A percentile compares a stretch with the other conserved stretches of the same genome.
Conservation (phyloP, 257 asterid species). For the Solanum ahanhuiri region DNA sequence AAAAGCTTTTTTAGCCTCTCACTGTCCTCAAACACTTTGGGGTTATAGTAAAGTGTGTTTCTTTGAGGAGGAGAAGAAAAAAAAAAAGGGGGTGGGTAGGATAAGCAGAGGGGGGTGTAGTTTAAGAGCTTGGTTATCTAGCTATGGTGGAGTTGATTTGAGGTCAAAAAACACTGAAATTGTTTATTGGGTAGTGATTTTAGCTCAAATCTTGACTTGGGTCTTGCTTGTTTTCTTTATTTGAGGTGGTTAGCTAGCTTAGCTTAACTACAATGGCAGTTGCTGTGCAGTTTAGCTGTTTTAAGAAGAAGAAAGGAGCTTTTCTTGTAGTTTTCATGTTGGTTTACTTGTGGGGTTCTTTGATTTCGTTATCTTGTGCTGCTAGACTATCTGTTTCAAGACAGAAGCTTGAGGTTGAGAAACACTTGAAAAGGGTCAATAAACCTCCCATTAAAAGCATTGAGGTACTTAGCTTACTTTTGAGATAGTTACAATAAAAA, state of each 20-base stretch:
- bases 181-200: neutral
- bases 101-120: slow-evolving; percentile 18
- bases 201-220: slow-evolving; percentile 1
- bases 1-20: neutral
- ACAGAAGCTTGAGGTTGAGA: slow-evolving; percentile 52
- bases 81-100: slow-evolving; percentile 16
- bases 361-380: slow-evolving; percentile 41
- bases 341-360: slow-evolving; percentile 19
- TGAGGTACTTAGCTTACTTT: slow-evolving; percentile 27
- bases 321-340: slow-evolving; percentile 11
- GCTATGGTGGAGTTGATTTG: neutral
- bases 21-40: neutral
- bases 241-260: neutral
- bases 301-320: slow-evolving; percentile 6
- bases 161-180: neutral
- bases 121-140: neutral
- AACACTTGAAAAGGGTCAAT: slow-evolving; percentile 66
- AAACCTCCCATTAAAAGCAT: slow-evolving; percentile 61
- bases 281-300: slow-evolving; percentile 18
- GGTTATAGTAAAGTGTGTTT: neutral
- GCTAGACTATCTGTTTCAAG: slow-evolving; percentile 33
- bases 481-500: neutral
- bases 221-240: neutral
- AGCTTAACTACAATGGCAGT: neutral
- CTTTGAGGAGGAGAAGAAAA: neutral